These are phyloP conservation scores for Zymoseptoria ardabiliae DNA, from an alignment of 2,329 filamentous ascomycete genomes.

Conservation along the genomic window DNA sequence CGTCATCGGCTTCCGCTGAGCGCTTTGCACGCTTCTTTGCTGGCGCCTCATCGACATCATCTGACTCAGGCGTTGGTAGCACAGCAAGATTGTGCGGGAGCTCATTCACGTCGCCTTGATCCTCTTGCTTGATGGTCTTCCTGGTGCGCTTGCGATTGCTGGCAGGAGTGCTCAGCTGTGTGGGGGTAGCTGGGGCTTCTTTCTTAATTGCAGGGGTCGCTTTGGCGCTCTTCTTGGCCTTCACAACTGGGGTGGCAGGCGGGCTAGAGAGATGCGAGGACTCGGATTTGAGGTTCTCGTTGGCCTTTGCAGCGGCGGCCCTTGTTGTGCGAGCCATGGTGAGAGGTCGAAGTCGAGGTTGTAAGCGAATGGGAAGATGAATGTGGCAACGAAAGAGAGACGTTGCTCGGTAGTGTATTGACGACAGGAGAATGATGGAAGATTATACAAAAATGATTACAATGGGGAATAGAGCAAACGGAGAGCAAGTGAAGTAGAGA, in stretches of 20 bases:
- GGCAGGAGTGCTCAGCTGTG: slow-evolving; percentile 10
- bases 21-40: slow-evolving; percentile 24
- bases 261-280: slow-evolving; percentile 38
- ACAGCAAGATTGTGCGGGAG: slow-evolving; percentile 51
- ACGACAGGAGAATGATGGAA: not conserved
- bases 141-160: slow-evolving; percentile 33
- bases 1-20: slow-evolving; percentile 6
- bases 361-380: not conserved
- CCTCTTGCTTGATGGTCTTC: slow-evolving; percentile 30
- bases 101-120: slow-evolving; percentile 36
- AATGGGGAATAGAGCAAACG: not conserved
- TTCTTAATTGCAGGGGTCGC: not conserved
- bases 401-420: not conserved
- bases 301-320: slow-evolving; percentile 15
- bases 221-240: slow-evolving; percentile 5
- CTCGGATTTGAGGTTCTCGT: slow-evolving; percentile 9
- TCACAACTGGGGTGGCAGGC: slow-evolving; percentile 31
- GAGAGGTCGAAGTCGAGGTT: not conserved
- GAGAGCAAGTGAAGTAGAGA: not conserved
- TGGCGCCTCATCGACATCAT: slow-evolving; percentile 20
- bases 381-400: not conserved
- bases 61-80: slow-evolving; percentile 24
- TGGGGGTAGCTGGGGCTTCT: slow-evolving; percentile 15
- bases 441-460: not conserved
- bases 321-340: slow-evolving; percentile 23